These are phyloP conservation scores for Phytophthora fragariaefolia DNA, from an alignment of 352 stramenopile species.

Conservation along the genomic window DNA sequence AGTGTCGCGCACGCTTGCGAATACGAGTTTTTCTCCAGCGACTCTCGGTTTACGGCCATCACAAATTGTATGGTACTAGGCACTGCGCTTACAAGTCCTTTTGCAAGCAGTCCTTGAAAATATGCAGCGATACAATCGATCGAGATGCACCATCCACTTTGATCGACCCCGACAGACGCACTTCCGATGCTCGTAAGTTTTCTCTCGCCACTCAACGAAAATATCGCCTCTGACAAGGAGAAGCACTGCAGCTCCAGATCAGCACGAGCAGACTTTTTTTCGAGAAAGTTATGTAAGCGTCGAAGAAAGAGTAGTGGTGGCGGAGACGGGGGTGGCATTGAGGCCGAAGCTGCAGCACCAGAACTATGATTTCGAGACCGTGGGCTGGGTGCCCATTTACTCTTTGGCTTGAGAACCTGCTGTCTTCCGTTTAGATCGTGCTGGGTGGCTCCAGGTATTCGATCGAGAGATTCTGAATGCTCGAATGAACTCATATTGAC, in stretches of 20 bases:
- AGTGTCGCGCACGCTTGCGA: conserved; percentile 16
- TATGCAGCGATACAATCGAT: conserved; percentile 26
- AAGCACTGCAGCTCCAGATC: conserved; percentile 33
- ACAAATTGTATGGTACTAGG: conserved; percentile 42
- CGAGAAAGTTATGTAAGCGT: conserved; percentile 26
- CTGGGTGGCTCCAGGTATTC: conserved; percentile 13
- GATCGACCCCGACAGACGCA: not conserved
- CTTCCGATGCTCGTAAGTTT: conserved; percentile 7
- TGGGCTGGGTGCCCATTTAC: conserved; percentile 2
- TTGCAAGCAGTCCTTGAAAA: conserved; percentile 27
- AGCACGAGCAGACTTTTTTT: conserved; percentile 8
- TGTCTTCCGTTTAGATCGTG: conserved; percentile 10
- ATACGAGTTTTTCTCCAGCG: conserved; percentile 33
- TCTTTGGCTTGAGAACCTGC: conserved; percentile 23
- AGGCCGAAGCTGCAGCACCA: not conserved
- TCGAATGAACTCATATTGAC: conserved; percentile 28
- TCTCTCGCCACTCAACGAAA: conserved; percentile 5
- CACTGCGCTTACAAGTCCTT: conserved; percentile 32
- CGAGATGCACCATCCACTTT: conserved; percentile 38
- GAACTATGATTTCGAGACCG: not conserved
- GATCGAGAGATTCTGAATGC: conserved; percentile 35
- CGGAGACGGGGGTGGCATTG: not conserved
- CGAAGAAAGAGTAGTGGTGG: conserved; percentile 26
- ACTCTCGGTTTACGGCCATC: conserved; percentile 19
- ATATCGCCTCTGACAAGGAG: conserved; percentile 15